Base-by-base conservation (phyloP, 2,329 filamentous ascomycete species). In the Aspergillus tamarii region DNA sequence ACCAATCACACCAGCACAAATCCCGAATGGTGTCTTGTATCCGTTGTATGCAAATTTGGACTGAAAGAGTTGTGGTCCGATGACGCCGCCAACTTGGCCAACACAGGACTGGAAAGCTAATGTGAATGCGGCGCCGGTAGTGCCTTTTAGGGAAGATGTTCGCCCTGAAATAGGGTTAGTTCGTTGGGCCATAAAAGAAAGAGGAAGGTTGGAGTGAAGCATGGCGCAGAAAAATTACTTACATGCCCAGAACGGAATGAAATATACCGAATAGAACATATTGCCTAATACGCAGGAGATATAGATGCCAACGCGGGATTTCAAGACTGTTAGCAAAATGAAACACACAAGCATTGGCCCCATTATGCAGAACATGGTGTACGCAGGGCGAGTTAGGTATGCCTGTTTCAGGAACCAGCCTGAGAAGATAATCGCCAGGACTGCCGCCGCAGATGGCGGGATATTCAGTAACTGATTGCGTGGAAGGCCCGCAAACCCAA, bases 161-260 rank as follows among this genome's bases (percentile, higher is more conserved):
- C 52, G 52, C 52, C 52, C 52, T 54, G 21, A 1, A 4, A 8
- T 2, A 21, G 14, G 7, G n/a, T 54, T 54, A 54, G 28, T 32
- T 11, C 0, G 34, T 36, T 6, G 14, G 14, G 5, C 14, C 16
- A 36, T 36, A 16, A 7, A 16, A 36, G 14, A 36, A 36, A n/a
- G 46, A 19, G 16, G 32, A 53, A 21, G 2, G 26, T 5, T 26
- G 26, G 23, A 5, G 16, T 32, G 2, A 14, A 10, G 21, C 9
- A 23, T 12, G 26, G 41, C n/a, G 1, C 9, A 28, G 11, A 46
- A 9, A 7, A 32, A 1, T 3, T n/a, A 64, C 64, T 11, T 60
- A 66, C 64, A 66, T 45, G 64, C 64, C 64, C 62, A 66, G 45
- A 66, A 66, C 3, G 64, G 64, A 34, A 66, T 66, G 39, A 66